These are phyloP conservation scores for Paralagenidium karlingii DNA, from an alignment of 352 stramenopile species.

Conservation along the genomic window DNA sequence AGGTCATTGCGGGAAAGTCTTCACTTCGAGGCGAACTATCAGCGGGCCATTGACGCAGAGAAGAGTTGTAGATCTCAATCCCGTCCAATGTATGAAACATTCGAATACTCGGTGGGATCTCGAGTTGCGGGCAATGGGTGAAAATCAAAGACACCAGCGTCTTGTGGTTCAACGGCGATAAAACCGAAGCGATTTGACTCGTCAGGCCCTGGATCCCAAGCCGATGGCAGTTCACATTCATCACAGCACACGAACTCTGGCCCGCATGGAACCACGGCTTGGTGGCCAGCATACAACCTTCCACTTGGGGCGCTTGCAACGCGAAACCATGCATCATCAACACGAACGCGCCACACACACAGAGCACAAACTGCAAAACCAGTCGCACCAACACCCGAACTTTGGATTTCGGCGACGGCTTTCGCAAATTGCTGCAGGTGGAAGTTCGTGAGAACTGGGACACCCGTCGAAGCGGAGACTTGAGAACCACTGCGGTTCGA, in stretches of 20 bases:
- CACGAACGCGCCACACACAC: no score
- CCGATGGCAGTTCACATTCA: constrained; percentile 9
- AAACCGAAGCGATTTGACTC: neutral
- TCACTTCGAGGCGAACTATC: constrained; percentile 1
- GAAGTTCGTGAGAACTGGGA: no score
- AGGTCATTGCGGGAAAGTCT: constrained; percentile 5
- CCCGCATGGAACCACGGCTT: constrained; percentile 10
- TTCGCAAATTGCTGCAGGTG: no score
- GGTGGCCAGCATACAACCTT: constrained; percentile 5
- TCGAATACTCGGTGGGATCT: constrained; percentile 4
- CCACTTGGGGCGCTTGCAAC: no score
- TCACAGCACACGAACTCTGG: constrained; percentile 7
- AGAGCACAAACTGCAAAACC: no score
- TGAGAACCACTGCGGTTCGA: no score
- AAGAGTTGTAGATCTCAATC: constrained; percentile 10
- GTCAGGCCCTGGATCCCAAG: neutral
- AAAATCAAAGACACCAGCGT: constrained; percentile 8
- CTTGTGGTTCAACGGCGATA: neutral
- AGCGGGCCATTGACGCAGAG: constrained; percentile 3
- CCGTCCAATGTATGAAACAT: constrained; percentile 4
- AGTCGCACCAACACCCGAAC: no score
- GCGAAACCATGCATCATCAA: no score
- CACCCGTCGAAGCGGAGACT: no score
- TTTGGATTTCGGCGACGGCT: no score
- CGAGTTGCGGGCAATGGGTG: constrained; percentile 5